Conservation (phyloP, 495 filamentous ascomycete species). For the Trichoderma gamsii region DNA sequence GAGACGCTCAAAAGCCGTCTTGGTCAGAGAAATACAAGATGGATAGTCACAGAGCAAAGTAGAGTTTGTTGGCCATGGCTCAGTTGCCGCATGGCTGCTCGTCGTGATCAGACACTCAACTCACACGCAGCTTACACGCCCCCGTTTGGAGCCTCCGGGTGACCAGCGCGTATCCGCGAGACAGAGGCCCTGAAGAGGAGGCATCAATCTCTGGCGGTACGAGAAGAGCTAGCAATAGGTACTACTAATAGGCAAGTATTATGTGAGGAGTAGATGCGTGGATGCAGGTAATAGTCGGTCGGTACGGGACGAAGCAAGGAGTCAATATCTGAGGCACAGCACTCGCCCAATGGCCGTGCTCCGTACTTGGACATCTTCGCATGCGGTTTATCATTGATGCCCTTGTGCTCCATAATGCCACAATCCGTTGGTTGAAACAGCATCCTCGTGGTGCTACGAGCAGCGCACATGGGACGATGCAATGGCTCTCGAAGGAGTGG, state of each 20-base stretch:
- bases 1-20: neutral
- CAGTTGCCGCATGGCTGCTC: neutral
- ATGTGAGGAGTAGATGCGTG: too few relatives aligned
- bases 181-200: neutral
- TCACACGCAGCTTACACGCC: neutral
- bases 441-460: neutral
- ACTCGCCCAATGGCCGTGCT: too few relatives aligned
- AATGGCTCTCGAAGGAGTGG: neutral
- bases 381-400: too few relatives aligned
- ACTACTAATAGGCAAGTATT: too few relatives aligned
- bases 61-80: neutral
- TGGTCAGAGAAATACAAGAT: neutral
- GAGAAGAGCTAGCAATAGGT: too few relatives aligned
- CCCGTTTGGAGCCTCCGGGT: neutral
- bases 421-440: neutral
- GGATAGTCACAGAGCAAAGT: neutral
- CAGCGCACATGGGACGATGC: neutral
- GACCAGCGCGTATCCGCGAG: slow-evolving; percentile 1
- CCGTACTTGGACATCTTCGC: too few relatives aligned
- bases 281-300: too few relatives aligned
- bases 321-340: too few relatives aligned
- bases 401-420: neutral
- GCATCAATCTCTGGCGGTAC: too few relatives aligned
- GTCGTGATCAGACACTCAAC: neutral
- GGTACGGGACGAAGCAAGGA: too few relatives aligned